Evolutionary conservation across 169 alveolate genomes (phyloP).

Genomic region (Hepatocystis sp.): DNA sequence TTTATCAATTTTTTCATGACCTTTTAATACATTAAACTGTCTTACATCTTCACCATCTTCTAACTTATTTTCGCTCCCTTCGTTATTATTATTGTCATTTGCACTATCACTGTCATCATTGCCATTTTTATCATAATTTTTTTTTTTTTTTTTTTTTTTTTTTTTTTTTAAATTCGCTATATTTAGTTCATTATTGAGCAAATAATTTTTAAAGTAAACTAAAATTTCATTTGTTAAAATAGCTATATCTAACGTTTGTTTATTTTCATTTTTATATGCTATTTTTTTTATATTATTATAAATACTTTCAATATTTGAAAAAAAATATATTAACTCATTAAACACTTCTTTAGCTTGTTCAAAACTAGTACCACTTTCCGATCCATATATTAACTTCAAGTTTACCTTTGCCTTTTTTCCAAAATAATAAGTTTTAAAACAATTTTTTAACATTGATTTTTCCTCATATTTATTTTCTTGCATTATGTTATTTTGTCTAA

Average conservation of each 20-base stretch:
- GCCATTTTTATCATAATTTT: too few relatives aligned
- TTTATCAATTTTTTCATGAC: conserved; percentile 6
- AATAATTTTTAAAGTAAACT: conserved; percentile 5
- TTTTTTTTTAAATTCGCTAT: not conserved
- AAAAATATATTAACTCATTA: conserved; percentile 49
- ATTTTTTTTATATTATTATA: conserved; percentile 20
- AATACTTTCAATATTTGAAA: conserved; percentile 11
- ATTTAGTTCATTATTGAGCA: not conserved
- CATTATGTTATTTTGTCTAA: too few relatives aligned
- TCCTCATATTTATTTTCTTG: too few relatives aligned
- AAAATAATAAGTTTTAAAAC: too few relatives aligned
- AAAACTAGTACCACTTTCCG: conserved; percentile 26
- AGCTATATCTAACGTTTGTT: not conserved
- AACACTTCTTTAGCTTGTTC: conserved; percentile 23
- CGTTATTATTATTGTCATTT: not conserved
- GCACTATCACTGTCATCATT: too few relatives aligned
- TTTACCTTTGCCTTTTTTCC: conserved; percentile 36
- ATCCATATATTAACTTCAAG: conserved; percentile 33
- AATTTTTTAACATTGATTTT: too few relatives aligned
- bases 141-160: not conserved
- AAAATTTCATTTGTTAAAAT: not conserved
- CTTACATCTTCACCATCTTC: not conserved
- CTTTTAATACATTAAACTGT: not conserved
- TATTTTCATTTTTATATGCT: conserved; percentile 2
- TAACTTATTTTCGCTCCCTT: not conserved